phyloP scores from a whole-genome alignment of 1,284 basidiomycete species.

The Coniferiporia weirii region DNA sequence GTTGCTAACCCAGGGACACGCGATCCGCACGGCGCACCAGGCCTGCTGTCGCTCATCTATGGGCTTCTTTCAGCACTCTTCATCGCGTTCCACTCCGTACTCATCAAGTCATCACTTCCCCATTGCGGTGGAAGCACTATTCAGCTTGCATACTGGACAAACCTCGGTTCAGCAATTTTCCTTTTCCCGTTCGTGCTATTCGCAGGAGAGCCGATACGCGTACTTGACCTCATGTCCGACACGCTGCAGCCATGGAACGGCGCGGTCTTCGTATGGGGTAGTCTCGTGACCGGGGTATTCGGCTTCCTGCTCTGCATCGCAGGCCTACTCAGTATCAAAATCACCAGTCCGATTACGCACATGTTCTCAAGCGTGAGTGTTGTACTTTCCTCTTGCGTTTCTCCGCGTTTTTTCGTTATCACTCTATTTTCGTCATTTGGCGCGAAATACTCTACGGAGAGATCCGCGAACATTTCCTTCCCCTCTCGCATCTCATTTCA shows the following conservation, averaged over 20 bases:
- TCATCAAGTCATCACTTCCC: slow-evolving; percentile 65
- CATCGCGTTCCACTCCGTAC: slow-evolving; percentile 68
- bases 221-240: slow-evolving; percentile 33
- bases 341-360: slow-evolving; percentile 68
- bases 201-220: slow-evolving; percentile 43
- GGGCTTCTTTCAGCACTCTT: slow-evolving; percentile 66
- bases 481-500: neutral
- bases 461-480: neutral
- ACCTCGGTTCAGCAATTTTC: slow-evolving; percentile 59
- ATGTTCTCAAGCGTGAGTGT: slow-evolving; percentile 68
- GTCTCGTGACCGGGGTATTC: slow-evolving; percentile 61
- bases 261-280: slow-evolving; percentile 56
- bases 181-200: slow-evolving; percentile 57
- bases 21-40: slow-evolving; percentile 35
- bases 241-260: slow-evolving; percentile 40
- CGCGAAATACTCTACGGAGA: too few species aligned
- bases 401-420: neutral
- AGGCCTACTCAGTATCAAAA: slow-evolving; percentile 64
- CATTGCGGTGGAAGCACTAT: slow-evolving; percentile 65
- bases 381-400: slow-evolving; percentile 6
- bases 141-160: slow-evolving; percentile 72
- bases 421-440: too few species aligned
- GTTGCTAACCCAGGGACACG: neutral
- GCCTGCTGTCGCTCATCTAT: slow-evolving; percentile 54
- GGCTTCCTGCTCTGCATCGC: slow-evolving; percentile 70